Evolutionary conservation across 2,329 filamentous ascomycete species (phyloP), one percentile per base, ranked within the genome.

Genomic region (Aspergillus sergii): DNA sequence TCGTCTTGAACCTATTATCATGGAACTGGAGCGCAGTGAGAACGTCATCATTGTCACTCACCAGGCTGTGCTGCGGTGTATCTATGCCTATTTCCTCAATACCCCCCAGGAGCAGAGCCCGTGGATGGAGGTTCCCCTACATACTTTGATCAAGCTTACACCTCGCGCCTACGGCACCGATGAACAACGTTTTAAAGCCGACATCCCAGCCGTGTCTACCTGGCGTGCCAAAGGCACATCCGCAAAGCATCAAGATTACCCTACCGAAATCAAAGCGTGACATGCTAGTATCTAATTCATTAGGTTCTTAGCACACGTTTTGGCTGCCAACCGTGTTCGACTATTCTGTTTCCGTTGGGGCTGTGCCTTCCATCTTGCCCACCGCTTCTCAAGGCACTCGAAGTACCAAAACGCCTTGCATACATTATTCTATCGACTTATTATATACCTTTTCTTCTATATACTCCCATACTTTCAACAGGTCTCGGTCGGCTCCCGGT

Each of bases 51-150:
- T 99, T 71, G 93, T 99, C 65, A 98, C 95, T 4, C 95, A 99
- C 77, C 95, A 99, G 81, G 95, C 95, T 16, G 94, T 99, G 39
- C 84, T 99, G 66, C 89, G 95, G 64, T 99, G 95, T 83, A 97
- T 99, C 72, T 99, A 98, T 75, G 93, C 95, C 34, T 99, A 99
- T 79, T 99, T 98, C 78, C 97, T 97, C 91, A 96, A 98, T 73
- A 93, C 95, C 73, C 90, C 93, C 60, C 95, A 98, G 79, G 89
- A 94, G 71, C 88, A 92, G 79, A 95, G 91, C 69, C 95, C 95
- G 0, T 99, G 95, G 95, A 97, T 98, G 91, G 94, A 97, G 73
- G 95, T 99, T 10, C 95, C 95, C 8, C 84, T 99, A 65, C 95
- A 99, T 78, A 97, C 93, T 10, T 84, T 99, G 55, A 98, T 99